Evolutionary conservation across 2,329 filamentous ascomycete genomes (phyloP), one percentile per base, ranked within the genome.

Genomic region (Hypomyces rosellus): DNA sequence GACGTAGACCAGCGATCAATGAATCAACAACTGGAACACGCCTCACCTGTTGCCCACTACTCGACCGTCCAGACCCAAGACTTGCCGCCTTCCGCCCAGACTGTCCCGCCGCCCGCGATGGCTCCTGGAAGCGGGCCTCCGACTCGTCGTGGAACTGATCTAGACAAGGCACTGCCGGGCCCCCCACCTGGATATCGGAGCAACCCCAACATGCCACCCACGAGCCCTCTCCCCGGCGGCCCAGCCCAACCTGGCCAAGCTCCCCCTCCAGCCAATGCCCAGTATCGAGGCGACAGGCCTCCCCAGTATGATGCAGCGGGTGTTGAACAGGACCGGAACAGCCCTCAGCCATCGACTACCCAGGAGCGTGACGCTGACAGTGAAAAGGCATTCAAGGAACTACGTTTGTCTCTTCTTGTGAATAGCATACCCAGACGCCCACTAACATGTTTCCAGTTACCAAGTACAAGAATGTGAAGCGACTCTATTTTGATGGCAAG

Each of bases 381-480:
- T 3, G 78, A 82, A 20, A 81, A 81, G 63, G 69, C 73, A 39
- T 74, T 80, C 53, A 82, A 82, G 55, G 78, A 82, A 48, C 63
- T 83, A 42, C 65, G 79, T 82, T 73, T 55, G 74, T 67, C 36
- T 52, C 53, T 46, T 36, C n/a, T 36, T 13, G 16, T 37, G 12
- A 3, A 30, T 6, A 6, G 8, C 6, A 30, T 30, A 13, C 8
- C 13, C 12, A 1, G 25, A n/a, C 12, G n/a, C n/a, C 8, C 20
- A 14, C 42, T 45, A 30, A 30, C 25, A 30, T 8, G 25, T 30
- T 30, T 11, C 46, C 45, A 96, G 91, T 93, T 63, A 83, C 82
- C 58, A 99, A 99, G 73, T 99, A 99, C 67, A 95, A 95, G 67
- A 96, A 96, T 65, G 92, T 99, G 51, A 99, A 99, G 74, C 85